Base-by-base conservation (phyloP, 139 green algal species). In the Pedinophyceae sp. region DNA sequence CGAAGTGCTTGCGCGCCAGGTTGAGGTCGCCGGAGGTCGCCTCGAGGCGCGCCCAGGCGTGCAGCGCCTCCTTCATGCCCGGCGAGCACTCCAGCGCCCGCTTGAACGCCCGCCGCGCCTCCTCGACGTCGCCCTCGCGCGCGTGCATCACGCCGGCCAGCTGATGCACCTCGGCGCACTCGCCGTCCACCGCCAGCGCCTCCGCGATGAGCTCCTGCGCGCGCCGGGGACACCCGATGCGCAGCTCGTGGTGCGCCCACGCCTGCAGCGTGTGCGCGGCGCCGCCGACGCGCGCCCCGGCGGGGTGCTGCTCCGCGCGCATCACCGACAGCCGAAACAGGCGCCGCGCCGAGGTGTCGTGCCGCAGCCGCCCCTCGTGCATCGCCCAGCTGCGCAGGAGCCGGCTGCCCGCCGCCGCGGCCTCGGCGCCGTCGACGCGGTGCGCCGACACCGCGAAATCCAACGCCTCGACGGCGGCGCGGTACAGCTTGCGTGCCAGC, bases 201-300 rank as follows among this genome's bases (percentile, higher is more conserved):
- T n/a, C n/a, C n/a, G n/a, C n/a, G n/a, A n/a, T n/a, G n/a, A n/a
- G n/a, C n/a, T n/a, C n/a, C n/a, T n/a, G n/a, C n/a, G n/a, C n/a
- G n/a, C n/a, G n/a, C 10, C 19, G 1, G 50, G 26, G 50, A 29
- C 30, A 72, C 56, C 51, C 72, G 70, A 19, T 78, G 47, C 55
- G 81, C 70, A 62, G 67, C 61, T 84, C 76, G 1, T 48, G 47
- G 0, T 26, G 48, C 1, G 65, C 76, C 75, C 75, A 84, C 18
- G 56, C 34, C 53, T 75, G 62, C 30, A 80, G 53, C 25, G 72
- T 52, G 28, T 56, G 50, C 1, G 50, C 56, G 0, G 58, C 59
- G 5, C 53, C 62, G 4, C 45, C 61, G 1, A 48, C 62, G 4
- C 47, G 58, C 0, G 63, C 19, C 7, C 65, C 65, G 13, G 48